phyloP scores from a whole-genome alignment of 352 stramenopile species.

The Globisporangium apiculatum region DNA sequence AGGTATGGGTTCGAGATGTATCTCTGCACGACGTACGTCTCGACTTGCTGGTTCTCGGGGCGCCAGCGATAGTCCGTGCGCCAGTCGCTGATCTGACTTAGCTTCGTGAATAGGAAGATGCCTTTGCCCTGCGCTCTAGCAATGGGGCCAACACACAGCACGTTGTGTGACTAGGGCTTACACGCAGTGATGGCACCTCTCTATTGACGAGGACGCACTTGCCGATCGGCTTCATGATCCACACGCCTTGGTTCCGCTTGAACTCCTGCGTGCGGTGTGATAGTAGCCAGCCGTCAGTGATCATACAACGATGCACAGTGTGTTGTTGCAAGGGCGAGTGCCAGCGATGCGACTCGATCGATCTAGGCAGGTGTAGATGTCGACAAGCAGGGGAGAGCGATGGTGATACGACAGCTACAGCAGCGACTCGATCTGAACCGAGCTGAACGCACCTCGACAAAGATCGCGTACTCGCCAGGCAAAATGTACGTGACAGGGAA shows the following conservation, averaged over 20 bases:
- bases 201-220: slow-evolving; percentile 35
- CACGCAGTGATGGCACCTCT: background rate
- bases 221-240: slow-evolving; percentile 97
- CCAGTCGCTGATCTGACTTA: slow-evolving; percentile 92
- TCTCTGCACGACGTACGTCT: slow-evolving; percentile 92
- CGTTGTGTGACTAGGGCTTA: background rate
- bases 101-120: slow-evolving; percentile 94
- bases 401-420: no score
- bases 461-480: slow-evolving; percentile 92
- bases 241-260: slow-evolving; percentile 86
- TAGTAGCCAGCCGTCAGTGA: no score
- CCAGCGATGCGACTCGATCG: background rate
- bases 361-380: background rate
- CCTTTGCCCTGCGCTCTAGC: slow-evolving; percentile 81
- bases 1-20: slow-evolving; percentile 94
- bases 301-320: no score
- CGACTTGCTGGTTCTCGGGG: slow-evolving; percentile 70
- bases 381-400: background rate
- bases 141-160: background rate
- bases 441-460: slow-evolving; percentile 61
- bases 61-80: slow-evolving; percentile 83
- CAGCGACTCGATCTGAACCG: background rate
- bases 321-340: no score
- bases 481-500: slow-evolving; percentile 92
- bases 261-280: slow-evolving; percentile 54